Percentiles rank a stretch among this genome's conserved stretches.
phyloP scores from a whole-genome alignment of 2,329 filamentous ascomycete genomes.

The Neocucurbitaria cava region DNA sequence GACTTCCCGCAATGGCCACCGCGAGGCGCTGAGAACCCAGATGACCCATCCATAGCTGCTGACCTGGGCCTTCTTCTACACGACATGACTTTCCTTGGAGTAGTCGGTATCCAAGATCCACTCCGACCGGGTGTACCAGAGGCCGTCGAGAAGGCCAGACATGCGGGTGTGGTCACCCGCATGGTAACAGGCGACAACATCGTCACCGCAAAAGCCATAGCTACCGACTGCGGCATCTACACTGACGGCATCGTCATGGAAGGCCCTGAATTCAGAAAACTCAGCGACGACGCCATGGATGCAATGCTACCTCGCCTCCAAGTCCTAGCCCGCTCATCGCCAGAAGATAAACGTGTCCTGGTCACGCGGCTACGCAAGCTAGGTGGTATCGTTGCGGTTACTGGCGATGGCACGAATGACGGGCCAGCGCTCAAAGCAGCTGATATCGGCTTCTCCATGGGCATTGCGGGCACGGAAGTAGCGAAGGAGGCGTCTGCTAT shows the following conservation, averaged over 20 bases:
- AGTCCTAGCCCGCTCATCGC: slow-evolving; percentile 72
- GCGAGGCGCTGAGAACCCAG: slow-evolving; percentile 59
- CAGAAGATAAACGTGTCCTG: slow-evolving; percentile 71
- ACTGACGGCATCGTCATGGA: slow-evolving; percentile 75
- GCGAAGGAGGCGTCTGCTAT: slow-evolving; percentile 85
- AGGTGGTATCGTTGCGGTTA: slow-evolving; percentile 80
- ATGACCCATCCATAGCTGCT: slow-evolving; percentile 62
- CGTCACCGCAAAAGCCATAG: slow-evolving; percentile 77
- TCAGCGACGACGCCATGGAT: slow-evolving; percentile 65
- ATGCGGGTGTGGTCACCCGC: slow-evolving; percentile 78
- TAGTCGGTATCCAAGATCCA: slow-evolving; percentile 83
- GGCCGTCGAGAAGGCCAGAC: slow-evolving; percentile 74
- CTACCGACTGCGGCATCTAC: slow-evolving; percentile 77
- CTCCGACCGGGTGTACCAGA: slow-evolving; percentile 75
- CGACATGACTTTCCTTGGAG: slow-evolving; percentile 73
- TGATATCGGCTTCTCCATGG: slow-evolving; percentile 87
- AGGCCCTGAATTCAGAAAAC: slow-evolving; percentile 76
- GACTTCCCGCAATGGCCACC: slow-evolving; percentile 89
- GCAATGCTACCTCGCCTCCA: slow-evolving; percentile 66
- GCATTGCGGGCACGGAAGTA: slow-evolving; percentile 80
- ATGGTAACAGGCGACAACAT: slow-evolving; percentile 89
- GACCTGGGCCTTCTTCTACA: slow-evolving; percentile 72
- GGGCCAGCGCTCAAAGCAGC: slow-evolving; percentile 80
- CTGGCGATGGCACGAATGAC: slow-evolving; percentile 83
- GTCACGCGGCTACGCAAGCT: slow-evolving; percentile 69